Conservation (phyloP, 139 green algal genomes). For the Micractinium conductrix region DNA sequence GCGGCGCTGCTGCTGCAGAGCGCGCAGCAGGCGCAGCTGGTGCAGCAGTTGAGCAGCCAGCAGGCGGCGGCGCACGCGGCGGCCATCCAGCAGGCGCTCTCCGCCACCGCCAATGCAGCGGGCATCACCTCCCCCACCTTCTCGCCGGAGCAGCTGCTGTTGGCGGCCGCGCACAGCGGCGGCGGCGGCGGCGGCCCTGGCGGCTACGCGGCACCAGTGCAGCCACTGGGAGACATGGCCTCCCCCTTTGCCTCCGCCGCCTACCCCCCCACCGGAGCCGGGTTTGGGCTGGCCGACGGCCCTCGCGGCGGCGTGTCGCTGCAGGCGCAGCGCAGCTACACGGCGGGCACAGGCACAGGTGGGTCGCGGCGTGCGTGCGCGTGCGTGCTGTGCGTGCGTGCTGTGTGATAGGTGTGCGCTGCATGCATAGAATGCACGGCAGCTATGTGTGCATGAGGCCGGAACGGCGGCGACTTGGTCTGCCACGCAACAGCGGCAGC, state of each 20-base stretch:
- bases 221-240: constrained; percentile 1
- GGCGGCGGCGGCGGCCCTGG: not conserved
- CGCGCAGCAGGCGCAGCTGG: constrained; percentile 29
- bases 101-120: not conserved
- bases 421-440: no score
- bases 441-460: no score
- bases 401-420: no score
- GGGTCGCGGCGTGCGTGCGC: no score
- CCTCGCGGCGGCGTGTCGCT: no score
- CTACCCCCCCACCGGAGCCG: not conserved
- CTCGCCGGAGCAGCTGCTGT: not conserved
- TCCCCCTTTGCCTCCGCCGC: constrained; percentile 10
- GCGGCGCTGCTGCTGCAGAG: constrained; percentile 18
- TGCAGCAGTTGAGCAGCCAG: constrained; percentile 17
- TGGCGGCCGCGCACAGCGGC: not conserved
- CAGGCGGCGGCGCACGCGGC: constrained; percentile 22
- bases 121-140: constrained; percentile 2
- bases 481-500: no score
- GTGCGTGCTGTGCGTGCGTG: no score
- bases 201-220: not conserved
- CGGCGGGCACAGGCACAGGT: not conserved
- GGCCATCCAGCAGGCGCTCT: constrained; percentile 32
- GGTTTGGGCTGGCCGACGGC: constrained; percentile 2
- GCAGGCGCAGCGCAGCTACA: not conserved
- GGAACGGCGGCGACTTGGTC: no score